These are phyloP conservation scores for Rhynchospora breviuscula DNA, from an alignment of 176 grass and related monocot species.

Conservation along the genomic window DNA sequence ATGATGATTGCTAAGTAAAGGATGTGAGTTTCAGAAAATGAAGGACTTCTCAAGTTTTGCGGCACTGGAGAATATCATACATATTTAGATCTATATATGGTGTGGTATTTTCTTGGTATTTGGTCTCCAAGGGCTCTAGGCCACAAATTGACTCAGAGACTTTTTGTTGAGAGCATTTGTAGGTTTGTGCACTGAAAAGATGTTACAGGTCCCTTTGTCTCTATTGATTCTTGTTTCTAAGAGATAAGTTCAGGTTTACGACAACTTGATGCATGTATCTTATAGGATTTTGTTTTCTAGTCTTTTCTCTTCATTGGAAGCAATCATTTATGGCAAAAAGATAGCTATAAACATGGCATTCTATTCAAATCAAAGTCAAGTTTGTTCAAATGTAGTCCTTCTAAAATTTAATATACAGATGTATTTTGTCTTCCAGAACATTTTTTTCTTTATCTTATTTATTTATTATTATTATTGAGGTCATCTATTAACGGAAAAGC, in stretches of 20 bases:
- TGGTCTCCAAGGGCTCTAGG: neutral
- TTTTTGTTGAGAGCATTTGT: conserved; percentile 6
- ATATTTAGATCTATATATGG: neutral
- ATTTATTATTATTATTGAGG: too few relatives aligned
- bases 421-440: too few relatives aligned
- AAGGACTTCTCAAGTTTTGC: neutral
- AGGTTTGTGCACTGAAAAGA: neutral
- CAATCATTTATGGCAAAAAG: neutral
- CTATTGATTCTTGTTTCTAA: neutral
- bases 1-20: neutral
- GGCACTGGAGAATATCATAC: neutral
- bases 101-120: neutral
- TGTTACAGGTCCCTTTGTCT: conserved; percentile 3
- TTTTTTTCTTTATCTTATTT: too few relatives aligned
- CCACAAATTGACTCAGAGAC: neutral
- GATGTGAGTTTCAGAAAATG: neutral
- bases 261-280: neutral
- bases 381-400: too few relatives aligned
- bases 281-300: neutral
- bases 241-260: neutral
- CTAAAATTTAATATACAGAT: too few relatives aligned
- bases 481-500: too few relatives aligned
- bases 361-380: too few relatives aligned
- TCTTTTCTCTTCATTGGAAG: neutral
- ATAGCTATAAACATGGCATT: neutral